Conservation (phyloP, 306 rosid genomes). For the Gynostemma pentaphyllum region DNA sequence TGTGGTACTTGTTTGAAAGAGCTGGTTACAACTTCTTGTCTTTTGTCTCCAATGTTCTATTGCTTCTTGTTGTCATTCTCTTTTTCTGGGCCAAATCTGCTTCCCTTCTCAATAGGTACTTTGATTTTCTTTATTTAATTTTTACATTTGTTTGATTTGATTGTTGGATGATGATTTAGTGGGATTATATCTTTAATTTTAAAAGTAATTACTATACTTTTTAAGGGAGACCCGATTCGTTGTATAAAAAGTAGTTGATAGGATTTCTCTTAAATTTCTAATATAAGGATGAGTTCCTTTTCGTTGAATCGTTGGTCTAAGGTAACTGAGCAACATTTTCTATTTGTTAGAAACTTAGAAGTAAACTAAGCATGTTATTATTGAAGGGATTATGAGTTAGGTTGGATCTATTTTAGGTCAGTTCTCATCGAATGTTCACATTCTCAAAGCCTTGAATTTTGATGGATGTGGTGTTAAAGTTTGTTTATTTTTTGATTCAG, state of each 20-base stretch:
- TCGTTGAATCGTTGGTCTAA: not conserved
- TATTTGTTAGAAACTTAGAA: too few species aligned
- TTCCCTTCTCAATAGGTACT: slow-evolving; percentile 81
- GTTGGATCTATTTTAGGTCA: not conserved
- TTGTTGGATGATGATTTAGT: not conserved
- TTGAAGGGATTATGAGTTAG: not conserved
- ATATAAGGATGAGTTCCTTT: not conserved
- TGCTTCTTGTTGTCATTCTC: slow-evolving; percentile 76
- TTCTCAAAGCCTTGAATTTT: slow-evolving; percentile 8
- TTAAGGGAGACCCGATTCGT: not conserved
- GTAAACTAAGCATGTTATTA: not conserved
- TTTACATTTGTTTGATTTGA: not conserved
- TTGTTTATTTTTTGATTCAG: slow-evolving; percentile 27
- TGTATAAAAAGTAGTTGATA: not conserved
- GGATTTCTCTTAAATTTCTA: not conserved
- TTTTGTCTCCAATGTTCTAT: slow-evolving; percentile 72
- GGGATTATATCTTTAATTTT: not conserved
- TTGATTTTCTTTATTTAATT: not conserved
- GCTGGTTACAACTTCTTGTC: slow-evolving; percentile 79
- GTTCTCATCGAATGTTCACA: not conserved
- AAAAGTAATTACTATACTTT: not conserved
- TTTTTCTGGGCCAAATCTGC: slow-evolving; percentile 97
- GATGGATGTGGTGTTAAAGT: slow-evolving; percentile 8
- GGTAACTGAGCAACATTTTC: not conserved
- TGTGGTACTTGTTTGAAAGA: slow-evolving; percentile 78